phyloP scores from a whole-genome alignment of 2,329 filamentous ascomycete species.

The Aaosphaeria pasadenensis region DNA sequence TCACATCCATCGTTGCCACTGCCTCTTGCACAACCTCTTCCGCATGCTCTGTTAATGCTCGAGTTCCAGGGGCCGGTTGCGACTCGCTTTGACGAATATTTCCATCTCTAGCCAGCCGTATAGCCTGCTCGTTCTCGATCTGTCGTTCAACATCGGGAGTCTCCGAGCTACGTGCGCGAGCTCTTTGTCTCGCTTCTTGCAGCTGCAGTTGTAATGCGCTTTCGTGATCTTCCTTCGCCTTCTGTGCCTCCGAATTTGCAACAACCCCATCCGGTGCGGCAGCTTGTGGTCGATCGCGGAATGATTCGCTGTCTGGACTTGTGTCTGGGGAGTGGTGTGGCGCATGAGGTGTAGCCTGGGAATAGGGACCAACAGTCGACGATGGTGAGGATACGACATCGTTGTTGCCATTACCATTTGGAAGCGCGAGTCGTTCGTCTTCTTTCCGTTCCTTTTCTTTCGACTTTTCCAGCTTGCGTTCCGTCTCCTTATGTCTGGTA shows the following conservation, averaged over 20 bases:
- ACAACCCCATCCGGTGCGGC: constrained; percentile 27
- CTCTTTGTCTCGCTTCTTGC: constrained; percentile 42
- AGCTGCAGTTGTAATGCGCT: constrained; percentile 50
- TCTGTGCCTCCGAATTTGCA: constrained; percentile 35
- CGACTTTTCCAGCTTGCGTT: constrained; percentile 36
- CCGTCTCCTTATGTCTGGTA: constrained; percentile 42
- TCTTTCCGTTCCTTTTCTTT: constrained; percentile 38
- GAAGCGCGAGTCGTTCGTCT: constrained; percentile 30
- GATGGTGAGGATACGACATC: constrained; percentile 50
- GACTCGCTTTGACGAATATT: constrained; percentile 23
- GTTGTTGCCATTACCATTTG: constrained; percentile 16
- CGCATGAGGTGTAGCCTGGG: constrained; percentile 68
- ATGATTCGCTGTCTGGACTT: constrained; percentile 64
- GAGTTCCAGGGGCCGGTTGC: constrained; percentile 7
- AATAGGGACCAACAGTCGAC: constrained; percentile 68
- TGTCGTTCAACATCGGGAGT: constrained; percentile 60
- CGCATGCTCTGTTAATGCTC: constrained; percentile 22
- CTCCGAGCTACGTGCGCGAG: constrained; percentile 43
- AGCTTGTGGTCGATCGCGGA: constrained; percentile 33
- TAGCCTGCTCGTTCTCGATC: constrained; percentile 52
- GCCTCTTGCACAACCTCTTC: constrained; percentile 13
- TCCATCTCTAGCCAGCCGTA: constrained; percentile 32
- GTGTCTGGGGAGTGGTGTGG: constrained; percentile 70
- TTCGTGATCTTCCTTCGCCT: constrained; percentile 54
- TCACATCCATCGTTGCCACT: constrained; percentile 4